Percentiles rank a stretch among this genome's conserved stretches.
These are phyloP conservation scores for Boletus rubroflammeus DNA, from an alignment of 768 basidiomycete species.

Conservation along the genomic window DNA sequence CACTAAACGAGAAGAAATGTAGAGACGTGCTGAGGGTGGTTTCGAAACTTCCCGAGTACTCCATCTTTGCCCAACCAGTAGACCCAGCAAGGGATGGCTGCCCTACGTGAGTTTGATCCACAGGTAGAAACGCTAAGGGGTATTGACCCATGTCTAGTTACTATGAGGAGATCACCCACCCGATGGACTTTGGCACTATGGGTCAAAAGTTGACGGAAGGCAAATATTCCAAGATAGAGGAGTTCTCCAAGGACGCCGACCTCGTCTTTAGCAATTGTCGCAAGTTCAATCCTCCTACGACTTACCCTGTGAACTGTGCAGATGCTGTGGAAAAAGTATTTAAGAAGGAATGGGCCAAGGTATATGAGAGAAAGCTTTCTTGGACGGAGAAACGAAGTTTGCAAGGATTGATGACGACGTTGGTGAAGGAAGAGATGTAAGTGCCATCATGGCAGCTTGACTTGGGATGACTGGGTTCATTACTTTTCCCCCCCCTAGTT, in stretches of 20 bases:
- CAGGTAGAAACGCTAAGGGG: not conserved
- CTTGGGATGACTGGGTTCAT: not conserved
- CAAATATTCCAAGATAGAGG: slow-evolving; percentile 77
- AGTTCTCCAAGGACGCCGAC: slow-evolving; percentile 74
- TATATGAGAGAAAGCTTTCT: slow-evolving; percentile 65
- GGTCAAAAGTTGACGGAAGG: slow-evolving; percentile 58
- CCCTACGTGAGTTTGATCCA: slow-evolving; percentile 67
- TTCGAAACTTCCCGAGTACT: slow-evolving; percentile 59
- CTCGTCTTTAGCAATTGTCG: slow-evolving; percentile 88
- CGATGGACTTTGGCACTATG: slow-evolving; percentile 94
- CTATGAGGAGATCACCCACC: slow-evolving; percentile 83
- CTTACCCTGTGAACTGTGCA: slow-evolving; percentile 69
- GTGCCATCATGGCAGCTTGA: slow-evolving; percentile 16
- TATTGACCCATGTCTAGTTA: slow-evolving; percentile 51
- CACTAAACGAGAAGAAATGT: slow-evolving; percentile 82
- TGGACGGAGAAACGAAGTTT: slow-evolving; percentile 79
- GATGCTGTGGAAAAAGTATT: slow-evolving; percentile 71
- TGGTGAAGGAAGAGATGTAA: slow-evolving; percentile 68
- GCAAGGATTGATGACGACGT: slow-evolving; percentile 60
- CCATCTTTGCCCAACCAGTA: slow-evolving; percentile 78
- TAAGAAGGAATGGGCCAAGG: slow-evolving; percentile 85
- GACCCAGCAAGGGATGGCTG: slow-evolving; percentile 81
- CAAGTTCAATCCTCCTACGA: slow-evolving; percentile 83
- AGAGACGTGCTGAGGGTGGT: slow-evolving; percentile 64
- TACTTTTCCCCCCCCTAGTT: slow-evolving; percentile 37